phyloP scores from a whole-genome alignment of 306 rosid genomes.

The Macrotyloma uniflorum region DNA sequence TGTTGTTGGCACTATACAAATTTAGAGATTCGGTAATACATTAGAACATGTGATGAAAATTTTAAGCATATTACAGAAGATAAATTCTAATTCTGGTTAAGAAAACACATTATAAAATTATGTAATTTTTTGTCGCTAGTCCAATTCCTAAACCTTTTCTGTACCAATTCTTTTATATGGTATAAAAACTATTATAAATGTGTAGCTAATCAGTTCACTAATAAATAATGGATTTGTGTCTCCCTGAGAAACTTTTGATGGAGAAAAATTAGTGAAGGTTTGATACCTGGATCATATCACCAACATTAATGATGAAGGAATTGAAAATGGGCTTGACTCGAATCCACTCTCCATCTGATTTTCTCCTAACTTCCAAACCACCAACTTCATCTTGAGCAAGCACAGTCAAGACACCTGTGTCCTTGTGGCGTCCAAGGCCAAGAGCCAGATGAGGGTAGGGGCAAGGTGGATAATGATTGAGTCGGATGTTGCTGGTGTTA shows the following conservation, averaged over 20 bases:
- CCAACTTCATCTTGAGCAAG: slow-evolving; percentile 82
- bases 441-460: slow-evolving; percentile 74
- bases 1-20: no score
- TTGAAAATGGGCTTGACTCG: slow-evolving; percentile 60
- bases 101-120: no score
- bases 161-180: neutral
- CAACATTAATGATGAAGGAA: slow-evolving; percentile 74
- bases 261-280: neutral
- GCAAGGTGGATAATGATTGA: slow-evolving; percentile 80
- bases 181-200: neutral
- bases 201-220: neutral
- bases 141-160: neutral
- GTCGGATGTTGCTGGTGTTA: slow-evolving; percentile 58
- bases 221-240: neutral
- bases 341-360: slow-evolving; percentile 74
- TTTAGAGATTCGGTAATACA: no score
- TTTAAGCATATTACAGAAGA: no score
- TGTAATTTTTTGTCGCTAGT: no score
- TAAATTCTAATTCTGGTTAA: no score
- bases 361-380: slow-evolving; percentile 68
- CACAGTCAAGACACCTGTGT: slow-evolving; percentile 67
- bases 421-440: slow-evolving; percentile 92
- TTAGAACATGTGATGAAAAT: no score
- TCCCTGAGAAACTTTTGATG: neutral
- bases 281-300: slow-evolving; percentile 75